Base-by-base conservation (phyloP, 164 flowering plant genomes). In the Liquidambar formosana region DNA sequence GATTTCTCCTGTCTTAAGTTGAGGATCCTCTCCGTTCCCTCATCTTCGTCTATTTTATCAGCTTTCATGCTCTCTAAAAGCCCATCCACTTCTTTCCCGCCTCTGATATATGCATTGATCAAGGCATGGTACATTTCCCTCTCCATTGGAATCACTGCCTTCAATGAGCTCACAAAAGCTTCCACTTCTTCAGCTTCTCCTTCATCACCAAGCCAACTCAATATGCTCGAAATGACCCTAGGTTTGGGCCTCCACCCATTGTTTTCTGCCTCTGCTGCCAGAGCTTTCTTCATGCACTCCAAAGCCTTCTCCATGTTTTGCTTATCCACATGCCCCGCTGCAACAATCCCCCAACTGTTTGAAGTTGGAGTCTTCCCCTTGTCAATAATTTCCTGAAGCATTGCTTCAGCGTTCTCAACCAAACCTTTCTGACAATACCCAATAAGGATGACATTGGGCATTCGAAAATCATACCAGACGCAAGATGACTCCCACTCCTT, bases 401-500 rank as follows among this genome's bases (percentile, higher is more conserved):
- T 51, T 16, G 64, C 68, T 61, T 84, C 86, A 38, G 88, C 83
- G 43, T 82, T 75, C 46, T 79, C 83, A 45, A 74, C 19, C 62
- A 73, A 54, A 3, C 83, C 84, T 60, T 65, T 71, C 25, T 74
- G 76, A 51, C 49, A 75, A 53, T 79, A 83, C 26, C 85, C 81
- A 10, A 71, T 74, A 11, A 85, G 71, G 61, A 85, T 68, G n/a
- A 71, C 52, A 56, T 83, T 79, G 15, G 88, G 86, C 21, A 85
- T 82, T 21, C 83, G 74, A 27, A 83, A 77, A 71, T 85, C 88
- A 70, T 75, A 81, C 44, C 8, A 60, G 0, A 52, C 8, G 45
- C 81, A 73, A 26, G 76, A 64, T 45, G 78, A 81, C 46, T 82
- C 83, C 88, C 86, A 85, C 52, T 81, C 83, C 62, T 68, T 43